Conservation (phyloP, 1,284 basidiomycete genomes). For the Trametes sp. region DNA sequence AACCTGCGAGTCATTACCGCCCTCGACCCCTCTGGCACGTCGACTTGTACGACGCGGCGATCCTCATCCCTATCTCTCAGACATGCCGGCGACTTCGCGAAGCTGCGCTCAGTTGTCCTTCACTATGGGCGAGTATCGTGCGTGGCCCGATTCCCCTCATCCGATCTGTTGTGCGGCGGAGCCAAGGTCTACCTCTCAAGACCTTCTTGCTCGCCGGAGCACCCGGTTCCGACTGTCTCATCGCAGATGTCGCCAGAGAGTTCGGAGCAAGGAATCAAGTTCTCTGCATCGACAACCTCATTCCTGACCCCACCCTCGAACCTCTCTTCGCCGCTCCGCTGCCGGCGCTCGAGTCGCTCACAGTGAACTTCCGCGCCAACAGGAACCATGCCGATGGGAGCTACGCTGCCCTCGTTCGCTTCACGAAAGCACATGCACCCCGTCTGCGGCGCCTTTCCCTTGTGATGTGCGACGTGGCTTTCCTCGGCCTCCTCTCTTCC, state of each 20-base stretch:
- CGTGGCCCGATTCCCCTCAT: background rate
- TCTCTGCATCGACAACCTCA: too few relatives aligned
- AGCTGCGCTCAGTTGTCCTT: background rate
- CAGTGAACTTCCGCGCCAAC: too few relatives aligned
- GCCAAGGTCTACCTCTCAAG: background rate
- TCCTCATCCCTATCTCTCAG: slow-evolving; percentile 12
- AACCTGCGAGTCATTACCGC: background rate
- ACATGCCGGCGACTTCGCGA: slow-evolving; percentile 16
- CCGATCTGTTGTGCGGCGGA: background rate
- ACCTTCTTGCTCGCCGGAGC: background rate
- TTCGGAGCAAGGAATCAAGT: too few relatives aligned
- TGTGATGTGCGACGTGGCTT: background rate
- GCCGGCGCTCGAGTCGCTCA: too few relatives aligned
- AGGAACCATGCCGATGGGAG: too few relatives aligned
- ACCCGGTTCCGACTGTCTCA: too few relatives aligned
- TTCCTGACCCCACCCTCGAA: too few relatives aligned
- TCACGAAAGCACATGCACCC: background rate
- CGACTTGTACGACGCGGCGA: slow-evolving; percentile 1
- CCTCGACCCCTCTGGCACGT: background rate
- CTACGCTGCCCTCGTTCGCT: background rate
- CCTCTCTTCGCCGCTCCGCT: too few relatives aligned
- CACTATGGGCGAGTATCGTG: slow-evolving; percentile 11
- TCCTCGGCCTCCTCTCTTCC: background rate
- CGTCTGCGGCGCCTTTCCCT: background rate
- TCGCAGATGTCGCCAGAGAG: too few relatives aligned